A percentile compares a stretch with the other conserved stretches of the same genome.
These are phyloP conservation scores for Kwoniella shivajii DNA, from an alignment of 1,284 basidiomycete genomes.

Conservation along the genomic window DNA sequence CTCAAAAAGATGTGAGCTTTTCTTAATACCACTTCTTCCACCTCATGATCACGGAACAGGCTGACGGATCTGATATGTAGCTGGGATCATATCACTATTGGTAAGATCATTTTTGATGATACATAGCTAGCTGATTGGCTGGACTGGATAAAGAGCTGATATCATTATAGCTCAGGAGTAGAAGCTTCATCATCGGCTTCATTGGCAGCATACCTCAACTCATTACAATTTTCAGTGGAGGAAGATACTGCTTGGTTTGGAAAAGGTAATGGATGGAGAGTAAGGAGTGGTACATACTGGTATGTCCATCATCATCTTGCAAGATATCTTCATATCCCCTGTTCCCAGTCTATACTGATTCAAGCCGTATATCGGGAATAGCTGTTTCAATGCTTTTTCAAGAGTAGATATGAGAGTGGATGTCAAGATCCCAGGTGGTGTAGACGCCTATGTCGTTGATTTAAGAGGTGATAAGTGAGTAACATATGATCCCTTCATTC, in stretches of 20 bases:
- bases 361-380: conserved; percentile 47
- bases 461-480: conserved; percentile 85
- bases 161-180: conserved; percentile 74
- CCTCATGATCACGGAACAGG: not conserved
- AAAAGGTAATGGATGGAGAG: conserved; percentile 83
- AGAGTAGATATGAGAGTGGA: conserved; percentile 95
- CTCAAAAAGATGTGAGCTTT: conserved; percentile 83
- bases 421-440: conserved; percentile 97
- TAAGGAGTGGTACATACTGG: conserved; percentile 93
- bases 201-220: conserved; percentile 97
- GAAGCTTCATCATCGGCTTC: conserved; percentile 97
- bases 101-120: conserved; percentile 21
- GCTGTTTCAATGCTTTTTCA: conserved; percentile 98
- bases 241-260: conserved; percentile 91
- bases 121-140: not conserved
- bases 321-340: not conserved
- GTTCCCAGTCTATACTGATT: not conserved
- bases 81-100: conserved; percentile 88
- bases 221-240: conserved; percentile 91
- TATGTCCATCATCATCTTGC: conserved; percentile 55
- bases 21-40: no score
- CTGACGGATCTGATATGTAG: conserved; percentile 55
- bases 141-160: not conserved
- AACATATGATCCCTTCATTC: no score
- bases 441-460: conserved; percentile 92